These are phyloP conservation scores for Aspergillus diversus DNA, from an alignment of 495 filamentous ascomycete genomes.

Conservation along the genomic window DNA sequence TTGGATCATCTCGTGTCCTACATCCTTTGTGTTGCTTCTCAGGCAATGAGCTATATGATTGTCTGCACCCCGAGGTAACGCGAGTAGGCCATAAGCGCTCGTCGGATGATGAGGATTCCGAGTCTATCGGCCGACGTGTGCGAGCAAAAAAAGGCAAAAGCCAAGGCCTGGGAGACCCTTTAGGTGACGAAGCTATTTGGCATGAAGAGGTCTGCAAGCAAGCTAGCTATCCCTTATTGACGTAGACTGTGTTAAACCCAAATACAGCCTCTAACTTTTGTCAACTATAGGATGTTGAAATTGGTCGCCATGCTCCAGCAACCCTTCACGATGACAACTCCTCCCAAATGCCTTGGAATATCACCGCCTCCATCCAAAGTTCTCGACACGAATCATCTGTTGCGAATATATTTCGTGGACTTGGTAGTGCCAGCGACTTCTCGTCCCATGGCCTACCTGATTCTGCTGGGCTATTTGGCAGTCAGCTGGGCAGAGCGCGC, in stretches of 20 bases:
- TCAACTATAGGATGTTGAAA: constrained; percentile 53
- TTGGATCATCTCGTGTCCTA: constrained; percentile 40
- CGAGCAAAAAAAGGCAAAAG: constrained; percentile 48
- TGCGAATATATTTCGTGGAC: constrained; percentile 43
- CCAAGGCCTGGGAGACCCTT: constrained; percentile 30
- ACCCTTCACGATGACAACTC: constrained; percentile 61
- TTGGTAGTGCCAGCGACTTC: constrained; percentile 59
- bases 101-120: constrained; percentile 38
- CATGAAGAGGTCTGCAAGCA: constrained; percentile 11
- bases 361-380: constrained; percentile 60
- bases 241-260: no score
- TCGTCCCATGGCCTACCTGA: constrained; percentile 48
- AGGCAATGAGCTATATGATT: constrained; percentile 55
- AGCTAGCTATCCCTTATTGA: neutral
- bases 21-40: constrained; percentile 58
- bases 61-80: constrained; percentile 32
- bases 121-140: constrained; percentile 45
- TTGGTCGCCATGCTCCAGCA: constrained; percentile 61
- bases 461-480: constrained; percentile 17
- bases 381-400: constrained; percentile 51
- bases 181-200: constrained; percentile 20
- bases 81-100: constrained; percentile 45
- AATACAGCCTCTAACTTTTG: constrained; percentile 9
- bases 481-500: constrained; percentile 32
- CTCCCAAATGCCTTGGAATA: constrained; percentile 73